Conservation (phyloP, 2,329 filamentous ascomycete species). For the Trichoderma endophyticum region DNA sequence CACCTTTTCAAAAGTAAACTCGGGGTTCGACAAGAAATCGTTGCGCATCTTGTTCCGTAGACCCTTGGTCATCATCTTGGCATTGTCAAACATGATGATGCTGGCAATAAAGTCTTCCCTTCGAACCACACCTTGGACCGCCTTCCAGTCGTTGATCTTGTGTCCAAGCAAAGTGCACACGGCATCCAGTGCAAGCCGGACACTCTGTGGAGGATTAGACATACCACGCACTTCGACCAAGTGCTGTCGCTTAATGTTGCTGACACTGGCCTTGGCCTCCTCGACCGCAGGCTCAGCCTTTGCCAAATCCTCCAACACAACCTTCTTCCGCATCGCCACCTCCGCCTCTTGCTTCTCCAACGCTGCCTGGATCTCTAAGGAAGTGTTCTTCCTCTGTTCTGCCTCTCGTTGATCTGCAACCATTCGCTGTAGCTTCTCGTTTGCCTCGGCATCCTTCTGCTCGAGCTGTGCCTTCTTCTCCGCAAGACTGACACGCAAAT, state of each 20-base stretch:
- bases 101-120: constrained; percentile 96
- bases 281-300: constrained; percentile 89
- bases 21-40: constrained; percentile 86
- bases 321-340: constrained; percentile 76
- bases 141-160: constrained; percentile 87
- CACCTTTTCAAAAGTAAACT: constrained; percentile 95
- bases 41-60: constrained; percentile 86
- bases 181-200: constrained; percentile 89
- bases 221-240: constrained; percentile 97
- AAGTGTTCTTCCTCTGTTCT: constrained; percentile 83
- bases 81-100: constrained; percentile 96
- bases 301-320: constrained; percentile 83
- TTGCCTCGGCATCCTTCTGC: constrained; percentile 90
- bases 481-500: constrained; percentile 83
- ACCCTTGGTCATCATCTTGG: constrained; percentile 83
- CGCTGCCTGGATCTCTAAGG: constrained; percentile 81
- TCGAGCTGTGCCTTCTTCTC: constrained; percentile 94
- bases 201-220: constrained; percentile 86
- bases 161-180: constrained; percentile 93
- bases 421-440: constrained; percentile 97
- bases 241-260: constrained; percentile 97
- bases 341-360: constrained; percentile 87
- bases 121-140: constrained; percentile 82
- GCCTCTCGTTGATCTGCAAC: constrained; percentile 92
- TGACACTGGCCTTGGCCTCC: constrained; percentile 92